phyloP scores from a whole-genome alignment of 371 early-diverging fungal species.

The Vairimorpha necatrix region DNA sequence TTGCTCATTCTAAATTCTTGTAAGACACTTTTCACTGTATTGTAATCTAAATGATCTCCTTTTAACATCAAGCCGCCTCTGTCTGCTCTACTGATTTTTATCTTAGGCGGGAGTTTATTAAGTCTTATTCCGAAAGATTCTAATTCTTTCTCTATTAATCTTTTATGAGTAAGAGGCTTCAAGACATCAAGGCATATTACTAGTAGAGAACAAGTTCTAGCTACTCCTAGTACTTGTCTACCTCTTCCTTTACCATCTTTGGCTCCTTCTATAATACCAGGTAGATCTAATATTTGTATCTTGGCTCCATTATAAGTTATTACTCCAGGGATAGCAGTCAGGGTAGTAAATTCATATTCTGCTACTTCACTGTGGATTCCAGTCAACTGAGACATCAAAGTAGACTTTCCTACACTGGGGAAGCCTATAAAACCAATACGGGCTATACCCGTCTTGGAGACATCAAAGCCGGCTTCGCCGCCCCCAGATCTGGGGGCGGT shows the following conservation, averaged over 20 bases:
- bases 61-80: conserved; percentile 90
- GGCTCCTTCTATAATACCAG: conserved; percentile 98
- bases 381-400: conserved; percentile 84
- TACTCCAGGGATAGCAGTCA: conserved; percentile 76
- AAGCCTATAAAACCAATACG: conserved; percentile 90
- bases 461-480: conserved; percentile 75
- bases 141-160: conserved; percentile 84
- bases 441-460: conserved; percentile 92
- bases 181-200: conserved; percentile 96
- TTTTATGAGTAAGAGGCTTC: conserved; percentile 78
- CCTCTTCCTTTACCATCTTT: conserved; percentile 98
- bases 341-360: conserved; percentile 94
- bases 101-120: conserved; percentile 81
- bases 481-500: conserved; percentile 72
- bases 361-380: conserved; percentile 82
- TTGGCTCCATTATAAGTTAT: conserved; percentile 91
- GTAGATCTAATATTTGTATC: conserved; percentile 80
- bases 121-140: conserved; percentile 94
- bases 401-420: conserved; percentile 93
- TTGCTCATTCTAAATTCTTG: conserved; percentile 93
- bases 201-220: conserved; percentile 88
- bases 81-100: conserved; percentile 79
- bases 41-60: conserved; percentile 79
- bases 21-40: conserved; percentile 81
- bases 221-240: conserved; percentile 83